A percentile compares a stretch with the other conserved stretches of the same genome.
These are phyloP conservation scores for Ogataea degrootiae DNA, from an alignment of 805 yeast species.

Conservation along the genomic window DNA sequence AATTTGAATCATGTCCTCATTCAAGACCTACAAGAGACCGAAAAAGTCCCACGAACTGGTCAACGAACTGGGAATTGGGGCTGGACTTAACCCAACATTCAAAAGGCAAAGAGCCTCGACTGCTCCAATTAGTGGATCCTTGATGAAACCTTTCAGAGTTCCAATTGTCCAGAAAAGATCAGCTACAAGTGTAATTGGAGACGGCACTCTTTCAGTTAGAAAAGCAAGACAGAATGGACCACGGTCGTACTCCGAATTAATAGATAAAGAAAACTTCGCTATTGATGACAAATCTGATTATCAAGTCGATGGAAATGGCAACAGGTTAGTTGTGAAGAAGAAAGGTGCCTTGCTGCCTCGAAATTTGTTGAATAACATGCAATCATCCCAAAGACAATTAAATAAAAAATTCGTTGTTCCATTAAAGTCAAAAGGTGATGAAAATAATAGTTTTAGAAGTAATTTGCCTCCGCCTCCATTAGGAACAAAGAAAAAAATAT, in stretches of 20 bases:
- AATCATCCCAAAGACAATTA: slow-evolving; percentile 36
- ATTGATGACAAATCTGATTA: slow-evolving; percentile 28
- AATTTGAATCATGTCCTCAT: too few species aligned
- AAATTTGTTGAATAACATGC: slow-evolving; percentile 39
- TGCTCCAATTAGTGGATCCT: slow-evolving; percentile 46
- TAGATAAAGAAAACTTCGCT: slow-evolving; percentile 20
- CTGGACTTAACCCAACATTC: slow-evolving; percentile 54
- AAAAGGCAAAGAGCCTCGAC: slow-evolving; percentile 51
- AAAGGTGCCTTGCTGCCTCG: slow-evolving; percentile 61
- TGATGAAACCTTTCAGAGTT: slow-evolving; percentile 59
- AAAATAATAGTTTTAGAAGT: slow-evolving; percentile 24
- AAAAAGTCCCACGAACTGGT: slow-evolving; percentile 11
- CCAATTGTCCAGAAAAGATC: slow-evolving; percentile 40
- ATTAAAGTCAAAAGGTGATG: slow-evolving; percentile 37
- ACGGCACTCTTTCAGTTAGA: slow-evolving; percentile 17
- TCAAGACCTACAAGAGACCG: background rate
- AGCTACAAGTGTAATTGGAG: slow-evolving; percentile 9
- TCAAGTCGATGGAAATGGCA: slow-evolving; percentile 28
- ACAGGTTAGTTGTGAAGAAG: slow-evolving; percentile 25
- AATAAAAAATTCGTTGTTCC: slow-evolving; percentile 59
- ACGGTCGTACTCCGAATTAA: slow-evolving; percentile 35
- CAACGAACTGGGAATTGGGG: slow-evolving; percentile 61
- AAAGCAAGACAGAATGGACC: slow-evolving; percentile 32
- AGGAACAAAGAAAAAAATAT: slow-evolving; percentile 70
- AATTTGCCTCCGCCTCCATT: slow-evolving; percentile 66